These are phyloP conservation scores for Arachis monticola DNA, from an alignment of 331 rosid genomes.

Conservation along the genomic window DNA sequence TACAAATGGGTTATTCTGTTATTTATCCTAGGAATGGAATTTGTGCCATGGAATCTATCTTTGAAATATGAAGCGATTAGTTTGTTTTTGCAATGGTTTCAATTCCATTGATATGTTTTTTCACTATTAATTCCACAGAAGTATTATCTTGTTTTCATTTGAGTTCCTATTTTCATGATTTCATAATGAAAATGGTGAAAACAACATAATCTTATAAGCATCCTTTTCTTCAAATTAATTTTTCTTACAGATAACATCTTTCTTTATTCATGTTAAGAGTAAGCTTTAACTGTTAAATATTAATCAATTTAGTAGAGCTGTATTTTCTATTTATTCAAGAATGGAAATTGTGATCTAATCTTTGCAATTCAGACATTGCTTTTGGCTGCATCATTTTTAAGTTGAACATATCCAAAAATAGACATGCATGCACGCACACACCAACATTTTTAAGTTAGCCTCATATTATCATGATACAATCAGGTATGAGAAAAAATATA, in stretches of 20 bases:
- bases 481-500: conserved; percentile 87
- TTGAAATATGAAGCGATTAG: neutral
- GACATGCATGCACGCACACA: neutral
- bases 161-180: neutral
- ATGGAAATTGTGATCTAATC: conserved; percentile 5
- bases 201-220: neutral
- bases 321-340: neutral
- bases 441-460: neutral
- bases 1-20: neutral
- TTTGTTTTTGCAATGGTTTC: neutral
- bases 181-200: neutral
- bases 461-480: conserved; percentile 39
- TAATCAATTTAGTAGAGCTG: conserved; percentile 8
- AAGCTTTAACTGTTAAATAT: neutral
- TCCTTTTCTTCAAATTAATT: neutral
- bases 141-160: neutral
- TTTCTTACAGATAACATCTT: neutral
- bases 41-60: neutral
- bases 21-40: neutral
- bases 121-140: neutral
- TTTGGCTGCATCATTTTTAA: neutral
- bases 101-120: neutral
- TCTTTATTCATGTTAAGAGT: neutral
- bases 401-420: neutral
- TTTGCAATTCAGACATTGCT: conserved; percentile 15